phyloP scores from a whole-genome alignment of 208 protist genomes.

The Angomonas ambiguus region DNA sequence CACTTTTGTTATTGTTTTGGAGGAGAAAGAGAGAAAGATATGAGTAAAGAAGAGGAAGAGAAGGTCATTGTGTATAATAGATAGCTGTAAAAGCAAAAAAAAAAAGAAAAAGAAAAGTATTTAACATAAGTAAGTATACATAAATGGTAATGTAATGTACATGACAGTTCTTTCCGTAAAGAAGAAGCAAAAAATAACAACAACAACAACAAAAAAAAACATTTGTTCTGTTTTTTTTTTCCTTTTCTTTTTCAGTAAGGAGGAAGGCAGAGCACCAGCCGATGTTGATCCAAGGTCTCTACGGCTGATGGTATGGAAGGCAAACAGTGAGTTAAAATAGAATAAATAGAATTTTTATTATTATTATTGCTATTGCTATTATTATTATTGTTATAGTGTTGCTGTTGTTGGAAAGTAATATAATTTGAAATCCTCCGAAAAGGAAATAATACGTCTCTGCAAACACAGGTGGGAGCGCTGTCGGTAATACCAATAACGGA shows the following conservation, averaged over 20 bases:
- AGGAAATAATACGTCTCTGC: slow-evolving; percentile 68
- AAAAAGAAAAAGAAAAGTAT: slow-evolving; percentile 7
- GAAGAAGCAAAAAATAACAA: slow-evolving; percentile 5
- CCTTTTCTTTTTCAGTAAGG: not conserved
- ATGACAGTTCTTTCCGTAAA: too few species aligned
- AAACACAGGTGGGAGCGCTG: slow-evolving; percentile 39
- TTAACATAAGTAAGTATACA: not conserved
- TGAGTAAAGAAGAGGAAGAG: not conserved
- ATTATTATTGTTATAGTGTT: not conserved
- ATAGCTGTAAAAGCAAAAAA: slow-evolving; percentile 2
- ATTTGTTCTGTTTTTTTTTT: not conserved
- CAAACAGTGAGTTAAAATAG: slow-evolving; percentile 1
- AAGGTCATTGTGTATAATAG: too few species aligned
- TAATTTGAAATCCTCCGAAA: slow-evolving; percentile 29
- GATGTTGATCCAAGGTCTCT: slow-evolving; percentile 24
- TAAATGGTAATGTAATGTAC: too few species aligned
- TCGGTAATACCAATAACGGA: slow-evolving; percentile 53
- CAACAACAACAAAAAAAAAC: not conserved
- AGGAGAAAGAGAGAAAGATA: slow-evolving; percentile 5
- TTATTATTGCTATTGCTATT: not conserved
- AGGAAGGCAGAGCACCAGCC: slow-evolving; percentile 25
- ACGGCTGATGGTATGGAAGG: slow-evolving; percentile 16
- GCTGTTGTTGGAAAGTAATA: too few species aligned
- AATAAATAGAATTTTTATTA: slow-evolving; percentile 5
- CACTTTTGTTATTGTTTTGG: not conserved